phyloP scores from a whole-genome alignment of 2,329 filamentous ascomycete species.

The Nigrospora osmanthi region DNA sequence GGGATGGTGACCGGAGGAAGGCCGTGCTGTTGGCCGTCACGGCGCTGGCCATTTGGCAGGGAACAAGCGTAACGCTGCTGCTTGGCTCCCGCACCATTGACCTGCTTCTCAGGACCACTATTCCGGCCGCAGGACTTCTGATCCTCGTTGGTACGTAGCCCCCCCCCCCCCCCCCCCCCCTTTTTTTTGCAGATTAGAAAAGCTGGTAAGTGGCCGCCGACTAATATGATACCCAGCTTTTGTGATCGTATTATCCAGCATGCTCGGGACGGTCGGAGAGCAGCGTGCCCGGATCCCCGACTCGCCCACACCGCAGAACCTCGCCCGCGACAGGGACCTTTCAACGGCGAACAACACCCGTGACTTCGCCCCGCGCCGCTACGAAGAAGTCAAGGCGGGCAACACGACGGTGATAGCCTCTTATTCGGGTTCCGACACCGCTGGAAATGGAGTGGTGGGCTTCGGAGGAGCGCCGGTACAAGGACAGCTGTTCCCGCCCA shows the following conservation, averaged over 20 bases:
- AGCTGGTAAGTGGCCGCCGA: not conserved
- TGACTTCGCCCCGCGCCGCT: conserved; percentile 36
- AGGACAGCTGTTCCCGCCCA: conserved; percentile 33
- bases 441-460: conserved; percentile 12
- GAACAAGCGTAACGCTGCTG: conserved; percentile 41
- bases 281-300: conserved; percentile 24
- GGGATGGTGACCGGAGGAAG: conserved; percentile 25
- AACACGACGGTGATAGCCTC: conserved; percentile 27
- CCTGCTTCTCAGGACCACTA: conserved; percentile 36
- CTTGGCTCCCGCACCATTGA: conserved; percentile 35
- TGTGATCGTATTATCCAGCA: conserved; percentile 29
- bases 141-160: conserved; percentile 38
- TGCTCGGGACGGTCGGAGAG: conserved; percentile 20
- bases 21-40: conserved; percentile 31
- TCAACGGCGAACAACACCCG: conserved; percentile 29
- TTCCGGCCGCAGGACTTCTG: conserved; percentile 42
- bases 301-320: conserved; percentile 29
- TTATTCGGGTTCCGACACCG: conserved; percentile 8
- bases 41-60: conserved; percentile 45
- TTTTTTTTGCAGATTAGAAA: not conserved
- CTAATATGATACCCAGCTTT: conserved; percentile 18
- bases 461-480: conserved; percentile 30
- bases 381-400: conserved; percentile 39
- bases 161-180: no score
- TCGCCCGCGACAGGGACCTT: conserved; percentile 27